Conservation (phyloP, 805 yeast species). For the Lipomyces mesembrius region DNA sequence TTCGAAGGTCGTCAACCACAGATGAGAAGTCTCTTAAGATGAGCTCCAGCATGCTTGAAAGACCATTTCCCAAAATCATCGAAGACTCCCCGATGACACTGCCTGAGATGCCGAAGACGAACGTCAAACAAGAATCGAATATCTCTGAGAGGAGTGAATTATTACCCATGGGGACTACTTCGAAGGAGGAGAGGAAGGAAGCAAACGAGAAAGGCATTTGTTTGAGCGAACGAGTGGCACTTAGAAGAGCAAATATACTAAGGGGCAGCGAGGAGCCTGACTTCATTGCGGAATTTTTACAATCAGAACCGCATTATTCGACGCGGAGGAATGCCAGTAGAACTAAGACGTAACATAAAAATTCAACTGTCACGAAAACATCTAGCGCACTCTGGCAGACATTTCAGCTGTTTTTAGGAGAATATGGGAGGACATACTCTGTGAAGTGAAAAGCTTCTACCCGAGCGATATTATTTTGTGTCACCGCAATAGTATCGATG, state of each 20-base stretch:
- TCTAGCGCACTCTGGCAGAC: neutral
- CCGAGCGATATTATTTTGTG: too few relatives aligned
- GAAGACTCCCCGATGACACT: neutral
- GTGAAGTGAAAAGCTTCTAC: too few relatives aligned
- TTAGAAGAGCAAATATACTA: neutral
- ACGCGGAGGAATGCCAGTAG: neutral
- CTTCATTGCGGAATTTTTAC: neutral
- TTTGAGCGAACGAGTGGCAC: neutral
- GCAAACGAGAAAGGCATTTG: neutral
- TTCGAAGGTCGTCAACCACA: neutral
- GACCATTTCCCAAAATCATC: neutral
- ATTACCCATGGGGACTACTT: neutral
- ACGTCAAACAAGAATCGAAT: neutral
- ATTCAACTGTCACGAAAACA: neutral
- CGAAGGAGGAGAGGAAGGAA: neutral
- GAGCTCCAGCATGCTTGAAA: neutral
- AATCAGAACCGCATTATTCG: neutral
- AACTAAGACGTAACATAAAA: neutral
- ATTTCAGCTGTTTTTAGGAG: too few relatives aligned
- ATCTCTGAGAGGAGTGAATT: neutral
- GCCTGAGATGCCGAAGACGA: neutral
- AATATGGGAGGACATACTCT: neutral
- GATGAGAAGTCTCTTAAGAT: neutral
- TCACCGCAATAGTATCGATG: too few relatives aligned
- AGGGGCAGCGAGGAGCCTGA: neutral